These are phyloP conservation scores for Apophysomyces sp. DNA, from an alignment of 371 early-diverging fungal species.

Conservation along the genomic window DNA sequence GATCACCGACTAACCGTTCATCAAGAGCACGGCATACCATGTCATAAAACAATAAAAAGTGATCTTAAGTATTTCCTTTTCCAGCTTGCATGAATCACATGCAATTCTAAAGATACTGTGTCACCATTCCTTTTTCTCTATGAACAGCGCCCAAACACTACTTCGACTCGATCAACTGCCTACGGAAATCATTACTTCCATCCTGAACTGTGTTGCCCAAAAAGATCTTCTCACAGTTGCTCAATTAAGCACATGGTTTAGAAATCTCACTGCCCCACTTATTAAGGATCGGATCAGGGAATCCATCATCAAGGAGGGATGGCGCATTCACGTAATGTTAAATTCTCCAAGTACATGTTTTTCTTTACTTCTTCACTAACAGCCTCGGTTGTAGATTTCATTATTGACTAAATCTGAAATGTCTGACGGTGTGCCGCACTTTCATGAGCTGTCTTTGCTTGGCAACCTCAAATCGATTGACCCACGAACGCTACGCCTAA, in stretches of 20 bases:
- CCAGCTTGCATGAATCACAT: conserved; percentile 2
- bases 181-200: neutral
- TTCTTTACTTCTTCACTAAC: neutral
- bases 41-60: neutral
- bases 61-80: neutral
- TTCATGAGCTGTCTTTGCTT: neutral
- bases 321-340: neutral
- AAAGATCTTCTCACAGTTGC: neutral
- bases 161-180: neutral
- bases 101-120: neutral
- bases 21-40: neutral
- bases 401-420: neutral
- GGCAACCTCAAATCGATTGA: neutral
- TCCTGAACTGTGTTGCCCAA: neutral
- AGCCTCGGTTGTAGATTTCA: neutral
- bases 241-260: neutral
- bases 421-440: neutral
- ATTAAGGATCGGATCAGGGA: neutral
- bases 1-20: neutral
- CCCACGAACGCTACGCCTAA: neutral
- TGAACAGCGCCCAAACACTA: neutral
- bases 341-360: neutral
- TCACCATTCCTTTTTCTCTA: neutral
- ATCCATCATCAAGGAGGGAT: neutral
- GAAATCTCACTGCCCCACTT: neutral